Evolutionary conservation across 352 stramenopile genomes (phyloP), one percentile per base, ranked within the genome.

Genomic region (Globisporangium heterothallicum): DNA sequence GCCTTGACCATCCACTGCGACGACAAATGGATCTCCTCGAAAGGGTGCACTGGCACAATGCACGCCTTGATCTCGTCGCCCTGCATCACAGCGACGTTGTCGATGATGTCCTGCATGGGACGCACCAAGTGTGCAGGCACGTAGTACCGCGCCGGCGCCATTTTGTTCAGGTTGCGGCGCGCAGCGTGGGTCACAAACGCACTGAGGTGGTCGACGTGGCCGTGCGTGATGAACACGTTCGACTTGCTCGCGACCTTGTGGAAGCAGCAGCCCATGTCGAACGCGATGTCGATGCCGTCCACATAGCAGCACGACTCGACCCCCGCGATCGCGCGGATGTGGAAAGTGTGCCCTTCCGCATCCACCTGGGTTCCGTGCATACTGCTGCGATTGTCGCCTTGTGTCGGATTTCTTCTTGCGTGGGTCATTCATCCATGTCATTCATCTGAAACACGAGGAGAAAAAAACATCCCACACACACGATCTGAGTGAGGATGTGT

Each of bases 191-290:
- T 51, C 32, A 76, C 68, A 29, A 94, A 59, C 0, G 73, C 74
- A 5, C 69, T 59, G 49, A 95, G 80, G 68, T 95, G 85, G 61
- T 95, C 85, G 12, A 81, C 56, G 66, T 95, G 85, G 42, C 85
- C 85, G 46, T 95, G 85, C 21, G 85, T 91, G 61, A 95, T 86
- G 64, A 95, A 94, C 18, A 95, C 72, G 50, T 92, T 65, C 16
- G 70, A 68, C 59, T 90, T 91, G 57, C 42, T 76, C 21, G 63
- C 66, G 24, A 74, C 67, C 13, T 66, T 66, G 10, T 60, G 63
- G 24, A 75, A 61, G 43, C 76, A 67, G 48, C 71, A 75, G 41
- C 83, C 83, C 34, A 91, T 73, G 49, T 94, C 83, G 41, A 94
- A 94, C 5, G 72, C 78, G 6, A 92, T 56, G 47, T 94, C 75